Base-by-base conservation (phyloP, 192 early-diverging fungal species). In the Blastocladiella britannica region DNA sequence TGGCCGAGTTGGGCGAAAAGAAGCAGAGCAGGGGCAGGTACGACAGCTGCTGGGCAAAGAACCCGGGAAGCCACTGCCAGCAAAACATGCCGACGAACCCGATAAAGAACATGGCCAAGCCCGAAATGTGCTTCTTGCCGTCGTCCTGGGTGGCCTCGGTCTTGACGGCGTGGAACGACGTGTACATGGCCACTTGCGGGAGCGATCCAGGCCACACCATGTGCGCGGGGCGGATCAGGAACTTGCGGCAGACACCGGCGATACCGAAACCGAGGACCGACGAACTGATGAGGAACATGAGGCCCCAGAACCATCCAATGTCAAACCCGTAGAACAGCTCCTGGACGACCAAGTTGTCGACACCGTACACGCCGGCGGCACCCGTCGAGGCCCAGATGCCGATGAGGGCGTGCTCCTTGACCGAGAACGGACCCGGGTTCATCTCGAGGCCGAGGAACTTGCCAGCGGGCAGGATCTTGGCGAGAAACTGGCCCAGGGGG, bases 181-280 rank as follows among this genome's bases (percentile, higher is more conserved):
- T 76, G 67, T 88, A 86, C 25, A 91, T 66, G 9, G 85, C 79
- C 27, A 86, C 80, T 51, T 77, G 80, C 29, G 85, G 73, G 26
- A 95, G 72, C 26, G 74, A 82, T 3, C 75, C 59, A 2, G 91
- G 91, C 90, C 90, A 97, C 31, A 88, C 71, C 88, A 93, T 90
- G 7, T 79, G 70, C 2, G 84, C 70, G 26, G 89, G 89, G 53
- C 82, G 77, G 8, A 95, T 88, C 22, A 95, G 69, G 65, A 81
- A 89, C 25, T 78, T 76, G 27, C 88, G 82, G 51, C 71, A 70
- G 18, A 81, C 65, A 58, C 82, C 88, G 52, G 82, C 82, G 68
- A 84, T 64, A 26, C 80, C 77, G 53, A 74, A 81, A 28, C 78
- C 79, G 64, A 85, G 64, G 53, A 79, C 58, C 60, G 80, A 74